phyloP scores from a whole-genome alignment of 352 stramenopile genomes.

The Phytophthora fragariae region DNA sequence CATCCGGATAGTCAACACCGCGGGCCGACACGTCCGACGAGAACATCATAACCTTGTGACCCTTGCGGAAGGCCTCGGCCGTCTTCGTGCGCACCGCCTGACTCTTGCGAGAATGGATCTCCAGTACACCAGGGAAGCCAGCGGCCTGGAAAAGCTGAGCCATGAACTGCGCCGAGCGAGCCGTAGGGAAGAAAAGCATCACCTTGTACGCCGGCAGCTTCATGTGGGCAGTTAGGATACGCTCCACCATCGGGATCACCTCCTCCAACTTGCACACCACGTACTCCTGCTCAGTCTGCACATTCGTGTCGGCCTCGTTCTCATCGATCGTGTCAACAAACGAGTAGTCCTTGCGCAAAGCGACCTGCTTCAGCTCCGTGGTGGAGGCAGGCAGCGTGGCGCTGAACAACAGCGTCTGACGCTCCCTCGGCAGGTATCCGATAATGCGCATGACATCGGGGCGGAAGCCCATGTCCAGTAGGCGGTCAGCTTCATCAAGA shows the following conservation, averaged over 20 bases:
- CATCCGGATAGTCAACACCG: conserved; percentile 96
- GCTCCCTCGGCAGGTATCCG: conserved; percentile 53
- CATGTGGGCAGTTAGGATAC: conserved; percentile 79
- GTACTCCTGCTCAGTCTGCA: conserved; percentile 88
- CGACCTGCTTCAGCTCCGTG: conserved; percentile 87
- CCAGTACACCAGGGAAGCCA: conserved; percentile 82
- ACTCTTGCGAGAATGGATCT: conserved; percentile 97
- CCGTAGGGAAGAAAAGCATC: conserved; percentile 95
- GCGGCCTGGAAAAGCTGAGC: conserved; percentile 89
- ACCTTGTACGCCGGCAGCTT: conserved; percentile 92
- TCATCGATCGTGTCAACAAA: conserved; percentile 95
- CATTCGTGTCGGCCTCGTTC: conserved; percentile 91
- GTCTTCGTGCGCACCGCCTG: conserved; percentile 91
- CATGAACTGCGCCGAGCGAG: conserved; percentile 89
- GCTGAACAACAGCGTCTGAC: conserved; percentile 97
- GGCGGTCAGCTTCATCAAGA: conserved; percentile 97
- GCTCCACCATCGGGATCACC: conserved; percentile 76
- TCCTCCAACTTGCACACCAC: conserved; percentile 76
- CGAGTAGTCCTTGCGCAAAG: conserved; percentile 86
- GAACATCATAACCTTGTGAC: conserved; percentile 93
- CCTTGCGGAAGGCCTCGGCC: conserved; percentile 89
- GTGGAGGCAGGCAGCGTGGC: conserved; percentile 93
- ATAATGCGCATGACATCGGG: conserved; percentile 93
- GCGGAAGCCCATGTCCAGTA: conserved; percentile 97
- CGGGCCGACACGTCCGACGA: conserved; percentile 95